A percentile compares a stretch with the other conserved stretches of the same genome.
These are phyloP conservation scores for Cercospora sesami DNA, from an alignment of 2,329 filamentous ascomycete genomes.

Conservation along the genomic window DNA sequence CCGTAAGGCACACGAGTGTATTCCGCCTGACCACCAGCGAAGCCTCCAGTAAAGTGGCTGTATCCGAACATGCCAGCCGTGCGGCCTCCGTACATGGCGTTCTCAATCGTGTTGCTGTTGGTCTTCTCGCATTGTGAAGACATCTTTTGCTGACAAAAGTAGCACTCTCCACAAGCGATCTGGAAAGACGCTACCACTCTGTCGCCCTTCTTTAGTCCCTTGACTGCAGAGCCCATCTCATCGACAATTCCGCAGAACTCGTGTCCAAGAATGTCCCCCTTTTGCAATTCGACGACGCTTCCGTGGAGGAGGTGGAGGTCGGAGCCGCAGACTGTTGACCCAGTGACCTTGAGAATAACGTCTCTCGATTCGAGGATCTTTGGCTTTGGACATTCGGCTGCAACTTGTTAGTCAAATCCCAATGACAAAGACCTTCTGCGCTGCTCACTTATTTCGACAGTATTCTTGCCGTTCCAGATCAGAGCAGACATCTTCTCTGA, in stretches of 20 bases:
- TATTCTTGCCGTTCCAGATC: conserved; percentile 79
- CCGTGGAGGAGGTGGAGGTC: conserved; percentile 60
- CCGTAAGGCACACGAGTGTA: conserved; percentile 79
- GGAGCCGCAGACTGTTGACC: conserved; percentile 62
- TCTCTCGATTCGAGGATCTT: conserved; percentile 71
- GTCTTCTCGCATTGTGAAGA: conserved; percentile 79
- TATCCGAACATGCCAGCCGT: conserved; percentile 67
- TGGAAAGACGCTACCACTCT: conserved; percentile 84
- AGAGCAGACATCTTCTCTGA: conserved; percentile 71
- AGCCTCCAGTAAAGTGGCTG: conserved; percentile 75
- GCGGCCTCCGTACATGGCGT: conserved; percentile 75
- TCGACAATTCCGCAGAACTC: conserved; percentile 56
- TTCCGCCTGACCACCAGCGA: conserved; percentile 84
- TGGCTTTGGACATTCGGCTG: conserved; percentile 66
- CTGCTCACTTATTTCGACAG: conserved; percentile 59
- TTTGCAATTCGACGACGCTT: conserved; percentile 51
- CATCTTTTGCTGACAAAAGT: conserved; percentile 75
- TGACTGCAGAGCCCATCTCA: conserved; percentile 46
- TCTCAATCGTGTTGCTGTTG: conserved; percentile 69
- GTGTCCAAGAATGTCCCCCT: conserved; percentile 55
- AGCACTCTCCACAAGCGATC: conserved; percentile 70
- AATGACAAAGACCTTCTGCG: conserved; percentile 41
- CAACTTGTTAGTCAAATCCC: not conserved
- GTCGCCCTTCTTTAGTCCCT: conserved; percentile 47
- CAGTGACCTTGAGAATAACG: conserved; percentile 77